Percentiles rank a stretch among this genome's conserved stretches.
Evolutionary conservation across 2,329 filamentous ascomycete species (phyloP).

Genomic region (Microthyrium microscopicum): DNA sequence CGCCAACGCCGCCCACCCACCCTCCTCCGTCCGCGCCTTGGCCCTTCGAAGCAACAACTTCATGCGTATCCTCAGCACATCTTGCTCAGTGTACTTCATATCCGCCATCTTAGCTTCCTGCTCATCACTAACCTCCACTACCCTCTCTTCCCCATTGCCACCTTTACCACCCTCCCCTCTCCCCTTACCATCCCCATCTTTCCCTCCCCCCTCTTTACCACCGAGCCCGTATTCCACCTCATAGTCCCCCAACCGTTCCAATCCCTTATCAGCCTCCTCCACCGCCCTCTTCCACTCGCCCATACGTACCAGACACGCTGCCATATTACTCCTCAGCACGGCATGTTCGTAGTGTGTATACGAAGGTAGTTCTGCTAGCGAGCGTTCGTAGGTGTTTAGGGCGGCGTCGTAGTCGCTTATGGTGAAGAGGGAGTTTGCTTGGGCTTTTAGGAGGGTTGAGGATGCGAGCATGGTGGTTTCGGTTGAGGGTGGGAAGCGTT

Average conservation of each 20-base stretch:
- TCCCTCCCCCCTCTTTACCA: conserved; percentile 4
- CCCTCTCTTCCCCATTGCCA: conserved; percentile 19
- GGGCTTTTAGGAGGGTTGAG: conserved; percentile 54
- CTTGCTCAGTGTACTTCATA: conserved; percentile 29
- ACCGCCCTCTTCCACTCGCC: conserved; percentile 73
- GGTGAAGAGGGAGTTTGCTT: conserved; percentile 67
- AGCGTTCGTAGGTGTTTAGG: conserved; percentile 67
- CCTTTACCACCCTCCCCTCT: conserved; percentile 15
- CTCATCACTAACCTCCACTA: conserved; percentile 33
- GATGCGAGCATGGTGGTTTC: conserved; percentile 41
- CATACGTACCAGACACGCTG: conserved; percentile 75
- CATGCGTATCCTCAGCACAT: conserved; percentile 59
- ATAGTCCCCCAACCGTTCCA: conserved; percentile 50
- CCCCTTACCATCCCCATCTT: conserved; percentile 12
- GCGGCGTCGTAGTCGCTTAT: conserved; percentile 57
- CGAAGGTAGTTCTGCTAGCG: conserved; percentile 59
- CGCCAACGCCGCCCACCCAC: conserved; percentile 65
- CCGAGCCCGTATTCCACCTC: conserved; percentile 34
- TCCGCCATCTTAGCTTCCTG: conserved; percentile 25
- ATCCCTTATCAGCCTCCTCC: conserved; percentile 51
- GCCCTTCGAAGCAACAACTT: conserved; percentile 74
- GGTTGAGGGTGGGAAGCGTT: background rate
- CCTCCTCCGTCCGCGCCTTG: conserved; percentile 51
- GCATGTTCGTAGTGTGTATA: conserved; percentile 81
- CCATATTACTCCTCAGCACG: conserved; percentile 74